phyloP scores from a whole-genome alignment of 805 yeast species.

The Tetrapisispora phaffii region DNA sequence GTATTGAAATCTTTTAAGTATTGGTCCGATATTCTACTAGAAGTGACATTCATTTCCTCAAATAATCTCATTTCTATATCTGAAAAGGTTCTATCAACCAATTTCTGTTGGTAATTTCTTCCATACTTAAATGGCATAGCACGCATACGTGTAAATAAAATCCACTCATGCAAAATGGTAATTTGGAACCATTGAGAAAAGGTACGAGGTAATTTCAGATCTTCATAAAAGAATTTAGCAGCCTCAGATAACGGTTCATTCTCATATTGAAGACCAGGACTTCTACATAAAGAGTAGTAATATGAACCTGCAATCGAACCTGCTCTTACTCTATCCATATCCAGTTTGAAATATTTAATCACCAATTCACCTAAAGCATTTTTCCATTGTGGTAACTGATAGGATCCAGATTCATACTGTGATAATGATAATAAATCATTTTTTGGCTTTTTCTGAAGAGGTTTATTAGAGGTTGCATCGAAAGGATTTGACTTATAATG shows the following conservation, averaged over 20 bases:
- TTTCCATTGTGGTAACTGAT: slow-evolving; percentile 40
- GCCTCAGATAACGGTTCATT: slow-evolving; percentile 60
- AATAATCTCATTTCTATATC: slow-evolving; percentile 82
- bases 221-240: slow-evolving; percentile 79
- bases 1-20: slow-evolving; percentile 84
- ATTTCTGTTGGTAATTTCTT: slow-evolving; percentile 79
- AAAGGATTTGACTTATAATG: slow-evolving; percentile 15
- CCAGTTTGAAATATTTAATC: slow-evolving; percentile 53
- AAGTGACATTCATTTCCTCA: slow-evolving; percentile 74
- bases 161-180: slow-evolving; percentile 86
- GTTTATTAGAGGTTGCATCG: slow-evolving; percentile 23
- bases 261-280: slow-evolving; percentile 71
- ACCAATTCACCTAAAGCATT: slow-evolving; percentile 55
- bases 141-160: slow-evolving; percentile 88
- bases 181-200: slow-evolving; percentile 97
- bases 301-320: slow-evolving; percentile 90
- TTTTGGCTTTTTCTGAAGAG: slow-evolving; percentile 20
- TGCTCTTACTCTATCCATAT: slow-evolving; percentile 86
- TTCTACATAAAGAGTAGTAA: slow-evolving; percentile 79
- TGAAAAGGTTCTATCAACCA: slow-evolving; percentile 78
- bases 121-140: slow-evolving; percentile 90
- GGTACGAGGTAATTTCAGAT: slow-evolving; percentile 70
- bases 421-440: slow-evolving; percentile 31
- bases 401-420: slow-evolving; percentile 31
- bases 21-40: slow-evolving; percentile 73